phyloP scores from a whole-genome alignment of 176 grass and related monocot species.

The Secale cereale region DNA sequence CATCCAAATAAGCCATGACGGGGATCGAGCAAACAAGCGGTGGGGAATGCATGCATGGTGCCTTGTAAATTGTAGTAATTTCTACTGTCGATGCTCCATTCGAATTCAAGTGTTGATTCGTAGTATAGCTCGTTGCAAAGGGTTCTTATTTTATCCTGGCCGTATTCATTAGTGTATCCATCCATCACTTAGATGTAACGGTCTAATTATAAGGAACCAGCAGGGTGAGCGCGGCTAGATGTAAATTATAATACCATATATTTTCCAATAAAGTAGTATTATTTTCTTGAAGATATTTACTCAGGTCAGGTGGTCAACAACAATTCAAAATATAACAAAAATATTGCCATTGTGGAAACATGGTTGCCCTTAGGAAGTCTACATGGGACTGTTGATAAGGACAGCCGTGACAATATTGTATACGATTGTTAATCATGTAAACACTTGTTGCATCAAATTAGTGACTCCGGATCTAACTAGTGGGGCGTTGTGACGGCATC shows the following conservation, averaged over 20 bases:
- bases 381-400: no score
- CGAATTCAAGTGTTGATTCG: not conserved
- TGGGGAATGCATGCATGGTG: not conserved
- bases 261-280: not conserved
- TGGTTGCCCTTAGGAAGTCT: no score
- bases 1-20: not conserved
- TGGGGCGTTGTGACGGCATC: no score
- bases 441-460: no score
- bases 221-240: not conserved
- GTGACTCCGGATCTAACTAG: no score
- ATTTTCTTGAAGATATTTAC: not conserved
- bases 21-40: not conserved
- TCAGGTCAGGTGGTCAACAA: not conserved
- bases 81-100: not conserved
- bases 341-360: no score
- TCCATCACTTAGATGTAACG: not conserved
- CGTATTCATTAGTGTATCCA: not conserved
- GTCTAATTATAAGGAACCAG: not conserved
- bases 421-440: no score
- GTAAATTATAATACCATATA: not conserved
- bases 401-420: no score
- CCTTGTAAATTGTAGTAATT: not conserved
- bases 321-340: not conserved
- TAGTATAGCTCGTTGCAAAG: not conserved
- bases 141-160: not conserved